phyloP scores from a whole-genome alignment of 2,329 filamentous ascomycete species.

The Simplicillium sp. region DNA sequence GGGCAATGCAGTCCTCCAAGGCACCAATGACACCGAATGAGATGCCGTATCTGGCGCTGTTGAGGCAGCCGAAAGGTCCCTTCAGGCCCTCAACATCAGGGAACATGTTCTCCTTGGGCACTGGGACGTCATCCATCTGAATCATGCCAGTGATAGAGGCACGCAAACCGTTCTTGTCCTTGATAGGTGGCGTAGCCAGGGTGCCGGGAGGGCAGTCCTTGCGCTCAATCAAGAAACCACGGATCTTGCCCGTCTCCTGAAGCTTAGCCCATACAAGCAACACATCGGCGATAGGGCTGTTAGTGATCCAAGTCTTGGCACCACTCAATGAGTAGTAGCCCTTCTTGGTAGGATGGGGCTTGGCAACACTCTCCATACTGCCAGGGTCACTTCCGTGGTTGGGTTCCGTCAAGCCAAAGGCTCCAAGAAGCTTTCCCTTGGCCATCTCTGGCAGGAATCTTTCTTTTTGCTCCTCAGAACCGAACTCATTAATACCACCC shows the following conservation, averaged over 20 bases:
- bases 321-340: constrained; percentile 74
- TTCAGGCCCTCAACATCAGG: constrained; percentile 76
- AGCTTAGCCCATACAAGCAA: constrained; percentile 89
- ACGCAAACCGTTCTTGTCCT: constrained; percentile 89
- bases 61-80: constrained; percentile 89
- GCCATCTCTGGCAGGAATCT: constrained; percentile 73
- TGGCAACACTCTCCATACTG: constrained; percentile 83
- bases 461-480: constrained; percentile 79
- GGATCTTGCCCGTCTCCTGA: constrained; percentile 84
- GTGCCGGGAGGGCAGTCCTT: constrained; percentile 78
- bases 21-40: constrained; percentile 90
- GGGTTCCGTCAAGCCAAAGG: constrained; percentile 84
- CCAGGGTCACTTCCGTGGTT: constrained; percentile 90
- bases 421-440: constrained; percentile 72
- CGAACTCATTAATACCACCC: constrained; percentile 85
- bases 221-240: constrained; percentile 84
- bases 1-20: constrained; percentile 78
- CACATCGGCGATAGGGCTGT: constrained; percentile 81
- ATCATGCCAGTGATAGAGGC: constrained; percentile 98
- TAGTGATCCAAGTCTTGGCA: constrained; percentile 92
- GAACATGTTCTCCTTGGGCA: constrained; percentile 89
- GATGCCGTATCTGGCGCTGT: constrained; percentile 88
- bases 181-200: constrained; percentile 82
- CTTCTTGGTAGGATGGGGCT: constrained; percentile 72
- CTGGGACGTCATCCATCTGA: constrained; percentile 82